Evolutionary conservation across 306 rosid species (phyloP).

Genomic region (Quercus mongolica): DNA sequence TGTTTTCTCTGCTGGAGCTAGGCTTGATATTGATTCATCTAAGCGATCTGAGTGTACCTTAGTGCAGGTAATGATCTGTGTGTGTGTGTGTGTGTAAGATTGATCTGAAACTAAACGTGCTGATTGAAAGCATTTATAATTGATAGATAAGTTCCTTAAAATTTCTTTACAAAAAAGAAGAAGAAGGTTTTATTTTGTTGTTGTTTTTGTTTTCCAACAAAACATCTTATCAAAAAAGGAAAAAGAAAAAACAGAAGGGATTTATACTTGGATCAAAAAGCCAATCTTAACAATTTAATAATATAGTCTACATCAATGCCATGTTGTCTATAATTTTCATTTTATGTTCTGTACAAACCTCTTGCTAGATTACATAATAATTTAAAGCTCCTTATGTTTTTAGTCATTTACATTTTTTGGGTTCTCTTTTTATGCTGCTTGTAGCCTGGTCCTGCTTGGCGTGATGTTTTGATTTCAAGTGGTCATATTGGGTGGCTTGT

Average conservation of each 20-base stretch:
- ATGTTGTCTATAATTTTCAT: neutral
- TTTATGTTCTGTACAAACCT: neutral
- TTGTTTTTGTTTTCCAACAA: too few species aligned
- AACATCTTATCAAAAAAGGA: neutral
- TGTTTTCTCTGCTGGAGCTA: slow-evolving; percentile 57
- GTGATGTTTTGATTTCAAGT: slow-evolving; percentile 65
- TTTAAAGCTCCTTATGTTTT: slow-evolving; percentile 12
- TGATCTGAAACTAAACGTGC: neutral
- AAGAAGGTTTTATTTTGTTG: too few species aligned
- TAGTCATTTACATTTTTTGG: slow-evolving; percentile 16
- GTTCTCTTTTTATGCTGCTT: slow-evolving; percentile 30
- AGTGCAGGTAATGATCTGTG: slow-evolving; percentile 66
- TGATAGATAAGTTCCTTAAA: neutral
- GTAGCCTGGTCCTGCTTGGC: slow-evolving; percentile 96
- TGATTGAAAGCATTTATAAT: neutral
- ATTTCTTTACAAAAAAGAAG: neutral
- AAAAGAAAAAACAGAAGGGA: neutral
- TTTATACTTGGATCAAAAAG: neutral
- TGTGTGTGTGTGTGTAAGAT: neutral
- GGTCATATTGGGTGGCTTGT: slow-evolving; percentile 89
- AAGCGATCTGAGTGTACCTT: slow-evolving; percentile 70
- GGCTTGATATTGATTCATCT: slow-evolving; percentile 62
- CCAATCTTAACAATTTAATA: neutral
- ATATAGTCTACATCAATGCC: neutral
- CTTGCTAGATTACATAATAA: slow-evolving; percentile 6